Evolutionary conservation across 192 early-diverging fungal genomes (phyloP), one percentile per base, ranked within the genome.

Genomic region (Backusella mclennaniae): DNA sequence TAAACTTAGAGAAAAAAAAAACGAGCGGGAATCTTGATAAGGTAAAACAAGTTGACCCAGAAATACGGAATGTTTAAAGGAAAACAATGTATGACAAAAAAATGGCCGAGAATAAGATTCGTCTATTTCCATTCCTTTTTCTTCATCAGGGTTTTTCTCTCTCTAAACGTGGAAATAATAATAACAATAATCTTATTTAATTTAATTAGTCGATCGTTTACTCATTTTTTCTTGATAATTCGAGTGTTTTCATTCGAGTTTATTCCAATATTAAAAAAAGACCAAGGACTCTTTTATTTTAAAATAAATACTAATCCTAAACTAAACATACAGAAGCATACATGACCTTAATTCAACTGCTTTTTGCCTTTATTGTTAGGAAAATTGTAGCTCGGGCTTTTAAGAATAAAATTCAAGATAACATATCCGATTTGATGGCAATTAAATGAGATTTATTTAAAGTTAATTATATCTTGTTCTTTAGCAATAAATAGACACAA

Each of bases 381-480:
- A n/a, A 49, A 49, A 49, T 6, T 11, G 56, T 63, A 26, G 11
- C 56, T 26, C 9, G 9, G 23, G 56, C 23, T 26, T 29, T 12
- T 4, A 63, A 63, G 56, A 63, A 26, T 29, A 26, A 49, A 29
- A 63, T 12, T 26, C 21, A 63, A 63, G 9, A 29, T 29, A 29
- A 4, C 26, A 8, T 63, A 23, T 63, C 8, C 21, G 8, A 26
- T 63, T 59, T 29, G 23, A 63, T 63, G 21, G 8, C 26, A 63
- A 63, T 63, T 63, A 63, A 63, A 63, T 56, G n/a, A 56, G 53
- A 56, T 56, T 56, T 56, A 56, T 56, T 56, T 63, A 63, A 63
- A 63, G 56, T 63, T 63, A 63, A 63, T 63, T 29, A 9, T 29
- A 4, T 63, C 26, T 63, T 63, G 19, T 49, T 49, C 46, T 49